These are phyloP conservation scores for Cordyceps sp. DNA, from an alignment of 2,329 filamentous ascomycete genomes.

Conservation along the genomic window DNA sequence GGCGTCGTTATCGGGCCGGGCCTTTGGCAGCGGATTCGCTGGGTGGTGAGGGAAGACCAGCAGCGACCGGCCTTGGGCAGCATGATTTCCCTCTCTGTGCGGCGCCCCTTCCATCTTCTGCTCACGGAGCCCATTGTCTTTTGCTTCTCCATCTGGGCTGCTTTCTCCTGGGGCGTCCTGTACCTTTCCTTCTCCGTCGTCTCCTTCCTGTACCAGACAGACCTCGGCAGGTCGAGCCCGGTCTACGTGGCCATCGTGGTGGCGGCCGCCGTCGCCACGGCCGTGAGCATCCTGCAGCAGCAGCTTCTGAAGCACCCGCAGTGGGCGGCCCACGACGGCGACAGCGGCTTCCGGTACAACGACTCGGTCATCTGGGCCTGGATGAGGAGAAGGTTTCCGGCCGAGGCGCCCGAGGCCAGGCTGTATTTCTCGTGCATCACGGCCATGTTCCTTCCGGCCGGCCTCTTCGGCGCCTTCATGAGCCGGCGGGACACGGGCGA, in stretches of 20 bases:
- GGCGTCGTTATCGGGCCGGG: not conserved
- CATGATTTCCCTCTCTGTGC: conserved; percentile 60
- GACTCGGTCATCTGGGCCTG: conserved; percentile 24
- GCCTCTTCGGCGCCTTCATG: conserved; percentile 41
- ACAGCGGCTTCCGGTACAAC: conserved; percentile 7
- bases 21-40: conserved; percentile 42
- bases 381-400: conserved; percentile 27
- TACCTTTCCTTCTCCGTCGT: conserved; percentile 74
- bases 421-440: conserved; percentile 74
- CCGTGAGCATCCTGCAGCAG: conserved; percentile 58
- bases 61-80: conserved; percentile 48
- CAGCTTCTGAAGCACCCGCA: conserved; percentile 34
- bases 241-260: conserved; percentile 60
- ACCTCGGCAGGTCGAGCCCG: conserved; percentile 50
- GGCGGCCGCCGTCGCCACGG: conserved; percentile 47
- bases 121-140: conserved; percentile 66
- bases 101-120: conserved; percentile 63
- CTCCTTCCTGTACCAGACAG: conserved; percentile 54
- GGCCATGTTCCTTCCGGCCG: conserved; percentile 57
- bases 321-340: conserved; percentile 11
- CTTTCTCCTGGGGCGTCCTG: conserved; percentile 78
- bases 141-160: conserved; percentile 78
- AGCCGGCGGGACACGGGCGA: conserved; percentile 8
- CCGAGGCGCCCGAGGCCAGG: conserved; percentile 53
- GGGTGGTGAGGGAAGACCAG: conserved; percentile 67